These are phyloP conservation scores for Tilletia horrida DNA, from an alignment of 1,284 basidiomycete genomes.

Conservation along the genomic window DNA sequence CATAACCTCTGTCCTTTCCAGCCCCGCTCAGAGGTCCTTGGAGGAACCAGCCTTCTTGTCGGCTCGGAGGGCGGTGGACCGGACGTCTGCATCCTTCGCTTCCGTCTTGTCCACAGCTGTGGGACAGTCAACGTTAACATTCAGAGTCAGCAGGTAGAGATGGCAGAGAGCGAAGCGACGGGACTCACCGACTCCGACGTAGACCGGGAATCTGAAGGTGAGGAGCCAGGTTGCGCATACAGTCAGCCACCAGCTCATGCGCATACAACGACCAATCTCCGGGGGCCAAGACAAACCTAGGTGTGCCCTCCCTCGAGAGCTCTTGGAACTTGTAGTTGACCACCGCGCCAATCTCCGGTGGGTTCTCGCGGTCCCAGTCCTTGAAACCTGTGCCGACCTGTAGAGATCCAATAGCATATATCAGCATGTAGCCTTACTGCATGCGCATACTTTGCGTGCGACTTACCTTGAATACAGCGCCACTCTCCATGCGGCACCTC, in stretches of 20 bases:
- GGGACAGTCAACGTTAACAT: not conserved
- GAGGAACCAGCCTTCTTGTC: not conserved
- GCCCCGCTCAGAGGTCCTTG: not conserved
- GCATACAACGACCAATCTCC: no score
- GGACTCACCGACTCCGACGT: conserved; percentile 60
- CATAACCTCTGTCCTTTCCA: not conserved
- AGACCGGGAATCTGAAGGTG: conserved; percentile 61
- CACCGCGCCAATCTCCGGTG: conserved; percentile 62
- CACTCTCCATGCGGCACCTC: conserved; percentile 65
- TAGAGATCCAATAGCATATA: not conserved
- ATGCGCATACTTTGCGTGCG: not conserved
- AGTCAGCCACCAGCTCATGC: not conserved
- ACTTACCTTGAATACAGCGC: conserved; percentile 56
- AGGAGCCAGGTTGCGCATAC: not conserved
- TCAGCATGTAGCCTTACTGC: not conserved
- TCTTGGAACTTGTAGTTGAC: conserved; percentile 68
- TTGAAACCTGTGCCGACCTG: conserved; percentile 44
- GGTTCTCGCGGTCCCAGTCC: conserved; percentile 35
- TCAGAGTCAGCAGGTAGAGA: no score
- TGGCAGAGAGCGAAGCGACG: conserved; percentile 22
- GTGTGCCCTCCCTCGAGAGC: conserved; percentile 60
- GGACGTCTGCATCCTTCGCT: conserved; percentile 38
- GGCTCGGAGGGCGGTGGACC: conserved; percentile 18
- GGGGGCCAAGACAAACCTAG: conserved; percentile 46
- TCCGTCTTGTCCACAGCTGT: conserved; percentile 31